Evolutionary conservation across 441 rosid species (phyloP).

Genomic region (Arabidopsis hybrid): DNA sequence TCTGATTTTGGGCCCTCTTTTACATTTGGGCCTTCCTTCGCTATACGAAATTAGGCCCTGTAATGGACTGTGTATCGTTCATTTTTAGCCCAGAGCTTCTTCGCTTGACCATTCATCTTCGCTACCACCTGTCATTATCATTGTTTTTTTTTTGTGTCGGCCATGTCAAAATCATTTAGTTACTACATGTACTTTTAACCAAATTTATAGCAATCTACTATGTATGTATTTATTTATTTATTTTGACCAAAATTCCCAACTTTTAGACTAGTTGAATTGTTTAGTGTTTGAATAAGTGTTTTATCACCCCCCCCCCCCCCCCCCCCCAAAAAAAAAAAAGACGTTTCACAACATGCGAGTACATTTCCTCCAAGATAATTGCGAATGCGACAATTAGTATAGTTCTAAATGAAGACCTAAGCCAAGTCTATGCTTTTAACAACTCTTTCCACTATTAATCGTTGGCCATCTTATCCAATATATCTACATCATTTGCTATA

Average conservation of each 20-base stretch:
- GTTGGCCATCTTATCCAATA: conserved; percentile 38
- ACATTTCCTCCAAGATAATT: background rate
- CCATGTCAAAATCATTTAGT: no score
- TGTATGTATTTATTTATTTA: no score
- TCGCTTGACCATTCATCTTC: background rate
- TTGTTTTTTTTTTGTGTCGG: no score
- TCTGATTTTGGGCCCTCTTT: conserved; percentile 5
- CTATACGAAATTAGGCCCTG: background rate
- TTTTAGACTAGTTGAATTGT: background rate
- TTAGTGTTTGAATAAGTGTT: background rate
- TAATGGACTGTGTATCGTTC: background rate
- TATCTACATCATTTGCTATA: background rate
- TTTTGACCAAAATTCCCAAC: background rate
- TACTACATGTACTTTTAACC: no score
- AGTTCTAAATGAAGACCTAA: conserved; percentile 20
- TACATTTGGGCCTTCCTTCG: conserved; percentile 17
- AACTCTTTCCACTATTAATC: background rate
- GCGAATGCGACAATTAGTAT: conserved; percentile 9
- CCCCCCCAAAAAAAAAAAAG: background rate
- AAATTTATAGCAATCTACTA: background rate
- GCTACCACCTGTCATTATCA: background rate
- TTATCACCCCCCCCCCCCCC: no score
- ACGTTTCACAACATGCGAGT: background rate
- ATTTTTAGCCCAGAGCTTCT: background rate
- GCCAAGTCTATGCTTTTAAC: conserved; percentile 19